Evolutionary conservation across 768 basidiomycete genomes (phyloP).

Genomic region (Thelephora aurantiotincta): DNA sequence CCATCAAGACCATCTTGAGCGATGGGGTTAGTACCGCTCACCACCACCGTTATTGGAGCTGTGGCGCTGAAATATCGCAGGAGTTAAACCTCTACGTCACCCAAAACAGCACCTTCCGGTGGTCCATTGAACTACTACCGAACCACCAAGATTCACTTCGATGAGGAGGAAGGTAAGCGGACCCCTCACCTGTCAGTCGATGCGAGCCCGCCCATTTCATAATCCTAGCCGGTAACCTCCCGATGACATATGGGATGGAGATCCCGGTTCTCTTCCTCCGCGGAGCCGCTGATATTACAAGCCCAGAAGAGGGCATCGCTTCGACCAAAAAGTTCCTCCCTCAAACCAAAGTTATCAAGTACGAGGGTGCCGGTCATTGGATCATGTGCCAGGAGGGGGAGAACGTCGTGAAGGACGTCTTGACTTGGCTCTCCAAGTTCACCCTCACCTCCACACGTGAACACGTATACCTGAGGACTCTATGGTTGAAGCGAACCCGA

Average conservation of each 20-base stretch:
- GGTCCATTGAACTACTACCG: slow-evolving; percentile 74
- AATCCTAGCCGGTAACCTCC: slow-evolving; percentile 28
- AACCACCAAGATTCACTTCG: slow-evolving; percentile 40
- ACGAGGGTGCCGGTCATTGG: slow-evolving; percentile 56
- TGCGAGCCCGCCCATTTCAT: slow-evolving; percentile 3
- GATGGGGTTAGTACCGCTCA: background rate
- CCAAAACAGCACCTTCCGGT: slow-evolving; percentile 36
- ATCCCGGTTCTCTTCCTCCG: slow-evolving; percentile 50
- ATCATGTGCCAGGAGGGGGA: slow-evolving; percentile 49
- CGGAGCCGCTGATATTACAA: slow-evolving; percentile 41
- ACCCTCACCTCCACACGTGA: background rate
- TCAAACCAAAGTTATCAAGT: slow-evolving; percentile 31
- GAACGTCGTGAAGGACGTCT: slow-evolving; percentile 26
- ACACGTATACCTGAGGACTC: background rate
- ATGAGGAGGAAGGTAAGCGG: slow-evolving; percentile 41
- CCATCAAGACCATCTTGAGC: background rate
- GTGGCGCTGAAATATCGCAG: slow-evolving; percentile 16
- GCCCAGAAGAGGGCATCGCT: slow-evolving; percentile 24
- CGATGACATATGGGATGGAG: slow-evolving; percentile 26
- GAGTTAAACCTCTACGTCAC: slow-evolving; percentile 40
- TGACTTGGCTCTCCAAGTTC: slow-evolving; percentile 2
- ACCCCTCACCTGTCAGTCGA: background rate
- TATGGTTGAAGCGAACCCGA: background rate
- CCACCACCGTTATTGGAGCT: too few species aligned
- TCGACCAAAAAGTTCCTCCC: slow-evolving; percentile 36